phyloP scores from a whole-genome alignment of 2,329 filamentous ascomycete genomes.

The Penicillium olsonii region DNA sequence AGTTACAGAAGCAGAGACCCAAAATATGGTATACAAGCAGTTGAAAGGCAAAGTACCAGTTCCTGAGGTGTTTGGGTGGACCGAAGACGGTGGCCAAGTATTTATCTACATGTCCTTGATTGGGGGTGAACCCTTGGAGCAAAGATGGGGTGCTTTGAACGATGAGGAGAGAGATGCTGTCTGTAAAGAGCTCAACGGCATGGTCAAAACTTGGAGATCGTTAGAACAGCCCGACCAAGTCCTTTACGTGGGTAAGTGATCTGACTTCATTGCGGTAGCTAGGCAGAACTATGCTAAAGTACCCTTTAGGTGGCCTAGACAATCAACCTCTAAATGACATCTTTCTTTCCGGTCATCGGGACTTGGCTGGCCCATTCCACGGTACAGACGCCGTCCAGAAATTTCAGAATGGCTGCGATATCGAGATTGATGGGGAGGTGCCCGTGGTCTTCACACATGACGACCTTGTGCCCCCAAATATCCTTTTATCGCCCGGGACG shows the following conservation, averaged over 20 bases:
- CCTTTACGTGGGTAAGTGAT: slow-evolving; percentile 26
- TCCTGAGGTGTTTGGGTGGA: slow-evolving; percentile 42
- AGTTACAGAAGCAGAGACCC: slow-evolving; percentile 25
- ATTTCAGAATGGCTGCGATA: slow-evolving; percentile 34
- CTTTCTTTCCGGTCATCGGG: slow-evolving; percentile 23
- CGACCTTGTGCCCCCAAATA: slow-evolving; percentile 36
- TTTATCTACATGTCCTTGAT: slow-evolving; percentile 40
- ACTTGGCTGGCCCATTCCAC: slow-evolving; percentile 31
- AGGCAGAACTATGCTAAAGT: slow-evolving; percentile 2
- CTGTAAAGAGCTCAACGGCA: slow-evolving; percentile 22
- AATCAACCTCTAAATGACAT: slow-evolving; percentile 36
- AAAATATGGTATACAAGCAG: slow-evolving; percentile 22
- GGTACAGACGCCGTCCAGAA: slow-evolving; percentile 30
- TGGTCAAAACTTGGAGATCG: slow-evolving; percentile 18
- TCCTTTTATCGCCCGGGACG: slow-evolving; percentile 30
- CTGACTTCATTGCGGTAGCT: slow-evolving; percentile 4
- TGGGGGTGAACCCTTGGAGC: slow-evolving; percentile 25
- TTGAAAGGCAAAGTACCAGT: slow-evolving; percentile 31
- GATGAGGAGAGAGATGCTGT: slow-evolving; percentile 14
- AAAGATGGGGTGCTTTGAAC: slow-evolving; percentile 26
- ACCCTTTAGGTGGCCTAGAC: slow-evolving; percentile 28
- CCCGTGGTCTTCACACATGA: slow-evolving; percentile 34
- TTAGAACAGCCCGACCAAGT: slow-evolving; percentile 17
- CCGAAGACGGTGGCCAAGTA: slow-evolving; percentile 19
- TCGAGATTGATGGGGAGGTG: slow-evolving; percentile 27